Conservation (phyloP, 1,284 basidiomycete species). For the Phenoliferia sp. region DNA sequence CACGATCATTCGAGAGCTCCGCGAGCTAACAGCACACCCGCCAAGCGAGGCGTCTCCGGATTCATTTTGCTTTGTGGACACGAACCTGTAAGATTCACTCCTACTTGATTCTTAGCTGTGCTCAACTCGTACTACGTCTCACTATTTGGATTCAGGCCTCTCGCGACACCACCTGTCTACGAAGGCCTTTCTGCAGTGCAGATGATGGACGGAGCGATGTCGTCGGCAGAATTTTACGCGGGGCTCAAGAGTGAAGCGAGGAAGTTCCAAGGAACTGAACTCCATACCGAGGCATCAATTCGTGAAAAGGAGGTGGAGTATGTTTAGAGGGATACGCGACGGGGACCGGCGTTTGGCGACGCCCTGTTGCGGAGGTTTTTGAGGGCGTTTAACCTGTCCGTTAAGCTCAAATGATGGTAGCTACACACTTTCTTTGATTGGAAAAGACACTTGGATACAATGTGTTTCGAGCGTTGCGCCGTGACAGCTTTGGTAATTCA, state of each 20-base stretch:
- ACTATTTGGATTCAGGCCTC: too few relatives aligned
- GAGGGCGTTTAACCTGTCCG: too few relatives aligned
- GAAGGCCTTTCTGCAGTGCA: background rate
- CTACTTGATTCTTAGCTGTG: too few relatives aligned
- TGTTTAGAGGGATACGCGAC: too few relatives aligned
- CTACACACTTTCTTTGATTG: too few relatives aligned
- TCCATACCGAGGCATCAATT: background rate
- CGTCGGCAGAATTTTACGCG: background rate
- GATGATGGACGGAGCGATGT: background rate
- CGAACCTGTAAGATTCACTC: background rate
- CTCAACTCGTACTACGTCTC: background rate
- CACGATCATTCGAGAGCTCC: conserved; percentile 57
- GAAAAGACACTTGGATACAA: too few relatives aligned
- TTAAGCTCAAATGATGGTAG: too few relatives aligned
- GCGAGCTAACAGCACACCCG: conserved; percentile 60
- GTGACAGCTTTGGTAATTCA: too few relatives aligned
- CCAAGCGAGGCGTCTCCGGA: conserved; percentile 47
- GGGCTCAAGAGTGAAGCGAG: background rate
- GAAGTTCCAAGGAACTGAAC: background rate
- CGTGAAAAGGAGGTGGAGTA: too few relatives aligned
- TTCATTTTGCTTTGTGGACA: conserved; percentile 49
- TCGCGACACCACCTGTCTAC: background rate
- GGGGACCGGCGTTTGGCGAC: too few relatives aligned
- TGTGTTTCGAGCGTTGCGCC: too few relatives aligned
- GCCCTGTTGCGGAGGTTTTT: too few relatives aligned